A percentile compares a stretch with the other conserved stretches of the same genome.
Conservation (phyloP, 345 rosid genomes). For the Crucihimalaya himalaica region DNA sequence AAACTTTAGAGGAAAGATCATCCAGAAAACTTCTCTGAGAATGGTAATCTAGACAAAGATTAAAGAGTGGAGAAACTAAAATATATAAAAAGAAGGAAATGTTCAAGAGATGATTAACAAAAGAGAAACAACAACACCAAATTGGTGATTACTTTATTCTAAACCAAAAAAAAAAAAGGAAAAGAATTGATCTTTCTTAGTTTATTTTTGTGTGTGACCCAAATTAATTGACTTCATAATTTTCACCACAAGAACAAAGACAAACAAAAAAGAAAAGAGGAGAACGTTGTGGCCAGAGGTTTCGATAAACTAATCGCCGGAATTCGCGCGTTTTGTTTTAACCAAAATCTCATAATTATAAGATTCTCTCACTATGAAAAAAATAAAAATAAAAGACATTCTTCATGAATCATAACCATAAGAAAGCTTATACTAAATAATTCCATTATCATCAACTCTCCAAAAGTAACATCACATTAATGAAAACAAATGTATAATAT, state of each 20-base stretch:
- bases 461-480: slow-evolving; percentile 29
- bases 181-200: slow-evolving; percentile 14
- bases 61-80: slow-evolving; percentile 3
- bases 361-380: neutral
- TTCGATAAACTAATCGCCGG: slow-evolving; percentile 23
- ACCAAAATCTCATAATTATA: slow-evolving; percentile 21
- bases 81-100: neutral
- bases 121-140: neutral
- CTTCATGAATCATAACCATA: slow-evolving; percentile 23
- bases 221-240: slow-evolving; percentile 10
- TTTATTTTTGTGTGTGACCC: neutral
- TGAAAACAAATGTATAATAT: neutral
- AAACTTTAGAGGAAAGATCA: slow-evolving; percentile 16
- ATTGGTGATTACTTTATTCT: slow-evolving; percentile 16
- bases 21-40: neutral
- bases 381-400: slow-evolving; percentile 7
- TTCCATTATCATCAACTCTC: neutral
- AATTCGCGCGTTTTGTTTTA: slow-evolving; percentile 30
- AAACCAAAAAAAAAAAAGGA: slow-evolving; percentile 6
- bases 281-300: slow-evolving; percentile 30
- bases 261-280: neutral
- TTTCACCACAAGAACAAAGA: neutral
- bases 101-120: neutral
- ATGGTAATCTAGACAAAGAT: neutral
- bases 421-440: neutral